These are phyloP conservation scores for Oxytropis ochrocephala DNA, from an alignment of 306 rosid species.

Conservation along the genomic window DNA sequence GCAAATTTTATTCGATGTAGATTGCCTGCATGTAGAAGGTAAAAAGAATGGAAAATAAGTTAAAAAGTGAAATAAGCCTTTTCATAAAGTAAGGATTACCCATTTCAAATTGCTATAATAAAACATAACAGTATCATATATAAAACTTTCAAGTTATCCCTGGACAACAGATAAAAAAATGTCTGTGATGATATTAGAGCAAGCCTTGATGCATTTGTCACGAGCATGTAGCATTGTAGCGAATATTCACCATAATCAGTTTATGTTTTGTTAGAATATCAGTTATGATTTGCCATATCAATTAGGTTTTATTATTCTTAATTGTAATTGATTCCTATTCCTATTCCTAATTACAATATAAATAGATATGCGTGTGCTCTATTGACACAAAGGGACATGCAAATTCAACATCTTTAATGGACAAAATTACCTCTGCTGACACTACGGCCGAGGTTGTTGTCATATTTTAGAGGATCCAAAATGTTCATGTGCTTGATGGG, in stretches of 20 bases:
- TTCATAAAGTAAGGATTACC: background rate
- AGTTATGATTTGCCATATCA: too few species aligned
- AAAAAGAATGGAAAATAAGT: slow-evolving; percentile 1
- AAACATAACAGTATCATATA: background rate
- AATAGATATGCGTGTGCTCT: too few species aligned
- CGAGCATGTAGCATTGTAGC: background rate
- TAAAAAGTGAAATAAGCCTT: background rate
- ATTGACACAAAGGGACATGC: too few species aligned
- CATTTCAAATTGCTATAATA: background rate
- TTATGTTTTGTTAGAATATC: too few species aligned
- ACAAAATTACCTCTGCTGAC: slow-evolving; percentile 45
- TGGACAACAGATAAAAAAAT: background rate
- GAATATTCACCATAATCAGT: slow-evolving; percentile 8
- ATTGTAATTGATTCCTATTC: too few species aligned
- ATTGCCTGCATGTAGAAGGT: slow-evolving; percentile 39
- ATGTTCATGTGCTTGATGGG: slow-evolving; percentile 49
- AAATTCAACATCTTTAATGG: too few species aligned
- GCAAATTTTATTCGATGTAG: slow-evolving; percentile 47
- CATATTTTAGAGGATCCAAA: slow-evolving; percentile 57
- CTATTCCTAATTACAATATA: too few species aligned
- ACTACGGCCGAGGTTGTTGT: slow-evolving; percentile 69
- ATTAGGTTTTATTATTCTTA: too few species aligned
- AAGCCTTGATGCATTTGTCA: background rate
- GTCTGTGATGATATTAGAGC: background rate
- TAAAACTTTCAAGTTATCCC: background rate